phyloP scores from a whole-genome alignment of 441 rosid genomes.

The Arabidopsis hybrid region DNA sequence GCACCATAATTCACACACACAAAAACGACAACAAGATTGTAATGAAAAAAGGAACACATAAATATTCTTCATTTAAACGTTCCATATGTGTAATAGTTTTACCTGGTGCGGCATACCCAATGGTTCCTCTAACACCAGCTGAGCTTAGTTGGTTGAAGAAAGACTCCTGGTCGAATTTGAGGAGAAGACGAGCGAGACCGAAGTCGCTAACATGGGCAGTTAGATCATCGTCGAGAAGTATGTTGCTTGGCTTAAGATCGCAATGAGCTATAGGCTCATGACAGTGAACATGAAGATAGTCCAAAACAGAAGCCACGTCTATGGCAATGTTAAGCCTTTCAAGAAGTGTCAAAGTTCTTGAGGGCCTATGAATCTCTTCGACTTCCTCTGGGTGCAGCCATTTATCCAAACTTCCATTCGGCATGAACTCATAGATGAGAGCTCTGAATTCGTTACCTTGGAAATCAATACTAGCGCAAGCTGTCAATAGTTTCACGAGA shows the following conservation, averaged over 20 bases:
- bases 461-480: slow-evolving; percentile 37
- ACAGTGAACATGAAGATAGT: slow-evolving; percentile 33
- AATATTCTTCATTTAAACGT: background rate
- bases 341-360: slow-evolving; percentile 19
- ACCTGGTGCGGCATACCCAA: slow-evolving; percentile 42
- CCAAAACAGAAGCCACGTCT: slow-evolving; percentile 38
- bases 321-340: slow-evolving; percentile 25
- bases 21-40: background rate
- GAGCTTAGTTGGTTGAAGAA: slow-evolving; percentile 13
- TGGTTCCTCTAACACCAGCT: slow-evolving; percentile 39
- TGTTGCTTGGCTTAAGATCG: slow-evolving; percentile 37
- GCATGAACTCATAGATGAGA: slow-evolving; percentile 35
- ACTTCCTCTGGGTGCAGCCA: slow-evolving; percentile 35
- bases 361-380: background rate
- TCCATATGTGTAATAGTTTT: background rate
- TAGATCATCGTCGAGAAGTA: slow-evolving; percentile 27
- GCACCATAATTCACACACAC: background rate
- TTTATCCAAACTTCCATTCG: slow-evolving; percentile 34
- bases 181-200: slow-evolving; percentile 27
- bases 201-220: slow-evolving; percentile 36
- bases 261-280: slow-evolving; percentile 27
- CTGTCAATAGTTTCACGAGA: slow-evolving; percentile 32
- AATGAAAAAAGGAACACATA: background rate
- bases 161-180: background rate
- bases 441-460: slow-evolving; percentile 42